Percentiles rank a stretch among this genome's conserved stretches.
Conservation (phyloP, 371 early-diverging fungal species). For the Mortierella polycephala region DNA sequence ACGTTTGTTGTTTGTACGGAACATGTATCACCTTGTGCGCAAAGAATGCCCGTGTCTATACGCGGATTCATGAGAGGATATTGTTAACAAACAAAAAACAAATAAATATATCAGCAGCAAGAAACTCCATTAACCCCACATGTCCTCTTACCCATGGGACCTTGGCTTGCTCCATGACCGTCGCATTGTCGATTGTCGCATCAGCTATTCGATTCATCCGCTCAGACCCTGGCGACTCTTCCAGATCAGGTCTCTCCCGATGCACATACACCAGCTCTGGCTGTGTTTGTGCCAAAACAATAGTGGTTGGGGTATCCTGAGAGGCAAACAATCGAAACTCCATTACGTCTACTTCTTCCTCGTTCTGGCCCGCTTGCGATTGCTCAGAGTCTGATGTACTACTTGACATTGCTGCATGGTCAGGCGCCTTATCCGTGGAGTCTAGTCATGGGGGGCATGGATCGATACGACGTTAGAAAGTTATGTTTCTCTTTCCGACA, state of each 20-base stretch:
- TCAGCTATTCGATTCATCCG: conserved; percentile 36
- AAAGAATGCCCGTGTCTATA: conserved; percentile 43
- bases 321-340: conserved; percentile 49
- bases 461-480: no score
- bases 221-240: conserved; percentile 35
- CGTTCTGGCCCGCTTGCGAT: not conserved
- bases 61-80: not conserved
- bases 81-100: not conserved
- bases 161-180: conserved; percentile 24
- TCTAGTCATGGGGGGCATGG: no score
- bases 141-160: conserved; percentile 42
- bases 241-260: conserved; percentile 25
- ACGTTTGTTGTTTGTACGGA: conserved; percentile 14
- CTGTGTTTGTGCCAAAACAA: conserved; percentile 7
- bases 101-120: no score
- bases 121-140: not conserved
- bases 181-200: conserved; percentile 23
- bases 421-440: no score
- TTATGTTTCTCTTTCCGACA: no score
- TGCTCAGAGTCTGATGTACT: not conserved
- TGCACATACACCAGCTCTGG: conserved; percentile 17
- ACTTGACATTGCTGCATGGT: not conserved
- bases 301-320: conserved; percentile 35
- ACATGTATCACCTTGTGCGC: conserved; percentile 36
- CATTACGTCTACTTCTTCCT: conserved; percentile 21